Evolutionary conservation across 192 early-diverging fungal genomes (phyloP).

Genomic region (Chytriomyces confervae): DNA sequence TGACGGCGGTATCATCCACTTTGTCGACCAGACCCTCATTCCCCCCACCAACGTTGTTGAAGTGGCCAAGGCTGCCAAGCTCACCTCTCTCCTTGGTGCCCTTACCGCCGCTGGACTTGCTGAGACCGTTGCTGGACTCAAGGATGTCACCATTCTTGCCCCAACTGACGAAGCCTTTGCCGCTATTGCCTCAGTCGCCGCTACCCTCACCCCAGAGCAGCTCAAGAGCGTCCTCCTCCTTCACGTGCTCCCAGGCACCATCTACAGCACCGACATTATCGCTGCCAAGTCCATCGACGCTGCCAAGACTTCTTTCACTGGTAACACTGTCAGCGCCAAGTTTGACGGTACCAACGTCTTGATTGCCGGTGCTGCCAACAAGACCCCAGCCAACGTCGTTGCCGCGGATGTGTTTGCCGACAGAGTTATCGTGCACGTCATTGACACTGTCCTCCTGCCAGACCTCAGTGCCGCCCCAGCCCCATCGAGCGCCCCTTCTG

Average conservation of each 20-base stretch:
- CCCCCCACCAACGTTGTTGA: conserved; percentile 37
- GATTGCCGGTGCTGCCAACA: conserved; percentile 46
- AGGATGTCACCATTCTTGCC: conserved; percentile 49
- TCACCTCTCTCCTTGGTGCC: conserved; percentile 25
- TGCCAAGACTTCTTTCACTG: conserved; percentile 15
- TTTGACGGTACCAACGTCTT: conserved; percentile 34
- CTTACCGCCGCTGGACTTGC: conserved; percentile 17
- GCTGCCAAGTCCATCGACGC: conserved; percentile 21
- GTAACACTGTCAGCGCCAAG: conserved; percentile 20
- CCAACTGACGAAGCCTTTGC: conserved; percentile 48
- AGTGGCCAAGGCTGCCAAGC: conserved; percentile 14
- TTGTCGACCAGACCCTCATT: conserved; percentile 49
- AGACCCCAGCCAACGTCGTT: conserved; percentile 42
- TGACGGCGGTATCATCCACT: conserved; percentile 48
- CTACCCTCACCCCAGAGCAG: conserved; percentile 26
- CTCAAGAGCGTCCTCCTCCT: conserved; percentile 33
- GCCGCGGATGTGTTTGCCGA: conserved; percentile 48
- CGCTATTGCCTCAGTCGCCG: conserved; percentile 26
- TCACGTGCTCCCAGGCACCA: conserved; percentile 43
- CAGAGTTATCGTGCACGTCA: conserved; percentile 53
- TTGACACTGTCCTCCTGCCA: conserved; percentile 56
- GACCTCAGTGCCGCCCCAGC: conserved; percentile 16
- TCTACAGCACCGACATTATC: conserved; percentile 39
- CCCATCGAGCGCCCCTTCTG: neutral
- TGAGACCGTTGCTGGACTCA: conserved; percentile 34